Evolutionary conservation across 2,329 filamentous ascomycete species (phyloP).

Genomic region (Phaeosphaeriaceae sp.): DNA sequence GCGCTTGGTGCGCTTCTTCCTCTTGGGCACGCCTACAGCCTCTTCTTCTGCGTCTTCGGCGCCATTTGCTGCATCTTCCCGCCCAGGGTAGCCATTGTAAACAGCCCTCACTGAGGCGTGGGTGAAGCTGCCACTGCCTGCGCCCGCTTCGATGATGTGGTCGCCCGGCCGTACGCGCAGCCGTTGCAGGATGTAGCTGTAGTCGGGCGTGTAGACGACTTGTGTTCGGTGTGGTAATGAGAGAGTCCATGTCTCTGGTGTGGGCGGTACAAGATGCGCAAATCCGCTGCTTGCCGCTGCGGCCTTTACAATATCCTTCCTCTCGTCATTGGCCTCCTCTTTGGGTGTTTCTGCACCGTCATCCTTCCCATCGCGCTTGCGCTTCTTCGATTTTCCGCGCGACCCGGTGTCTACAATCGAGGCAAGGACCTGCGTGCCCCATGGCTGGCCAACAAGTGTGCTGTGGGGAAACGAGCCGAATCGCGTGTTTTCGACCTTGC

Average conservation of each 20-base stretch:
- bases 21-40: slow-evolving; percentile 24
- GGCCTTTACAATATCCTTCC: slow-evolving; percentile 37
- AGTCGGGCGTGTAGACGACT: slow-evolving; percentile 86
- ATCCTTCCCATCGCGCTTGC: slow-evolving; percentile 54
- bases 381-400: slow-evolving; percentile 67
- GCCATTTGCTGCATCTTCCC: slow-evolving; percentile 13
- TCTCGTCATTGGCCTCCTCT: slow-evolving; percentile 40
- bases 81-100: slow-evolving; percentile 71
- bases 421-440: slow-evolving; percentile 91
- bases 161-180: slow-evolving; percentile 76
- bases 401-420: slow-evolving; percentile 91
- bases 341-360: slow-evolving; percentile 24
- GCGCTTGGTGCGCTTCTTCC: slow-evolving; percentile 45
- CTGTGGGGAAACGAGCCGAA: slow-evolving; percentile 76
- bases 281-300: slow-evolving; percentile 70
- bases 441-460: slow-evolving; percentile 71
- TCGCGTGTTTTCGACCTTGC: slow-evolving; percentile 77
- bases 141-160: slow-evolving; percentile 79
- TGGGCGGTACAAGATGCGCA: slow-evolving; percentile 78
- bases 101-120: slow-evolving; percentile 79
- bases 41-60: slow-evolving; percentile 43
- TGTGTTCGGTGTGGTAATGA: slow-evolving; percentile 83
- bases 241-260: slow-evolving; percentile 82
- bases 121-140: slow-evolving; percentile 83
- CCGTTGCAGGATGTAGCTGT: slow-evolving; percentile 82